phyloP scores from a whole-genome alignment of 352 stramenopile species.

The Pythium aristosporum region DNA sequence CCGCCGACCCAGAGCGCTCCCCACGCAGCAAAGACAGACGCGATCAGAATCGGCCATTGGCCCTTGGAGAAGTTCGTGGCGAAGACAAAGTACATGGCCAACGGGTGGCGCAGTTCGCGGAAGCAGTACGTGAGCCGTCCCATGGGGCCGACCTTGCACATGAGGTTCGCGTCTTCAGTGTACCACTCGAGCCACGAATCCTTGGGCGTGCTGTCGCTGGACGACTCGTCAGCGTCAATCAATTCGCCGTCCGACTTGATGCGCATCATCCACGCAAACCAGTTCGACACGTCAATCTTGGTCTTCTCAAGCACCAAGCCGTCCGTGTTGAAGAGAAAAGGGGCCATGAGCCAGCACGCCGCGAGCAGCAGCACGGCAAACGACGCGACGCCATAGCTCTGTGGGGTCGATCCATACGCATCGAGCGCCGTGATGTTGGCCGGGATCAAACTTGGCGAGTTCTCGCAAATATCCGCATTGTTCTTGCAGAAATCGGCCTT shows the following conservation, averaged over 20 bases:
- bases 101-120: conserved; percentile 70
- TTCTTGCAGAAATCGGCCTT: conserved; percentile 53
- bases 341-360: conserved; percentile 73
- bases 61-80: conserved; percentile 69
- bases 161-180: conserved; percentile 71
- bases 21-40: conserved; percentile 40
- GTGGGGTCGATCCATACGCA: conserved; percentile 76
- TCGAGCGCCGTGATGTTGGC: conserved; percentile 70
- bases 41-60: conserved; percentile 45
- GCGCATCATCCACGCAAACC: conserved; percentile 77
- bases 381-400: conserved; percentile 84
- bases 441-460: conserved; percentile 34
- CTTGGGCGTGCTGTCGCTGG: conserved; percentile 43
- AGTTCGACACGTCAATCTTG: conserved; percentile 75
- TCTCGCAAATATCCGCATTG: conserved; percentile 24
- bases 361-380: conserved; percentile 86
- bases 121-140: conserved; percentile 68
- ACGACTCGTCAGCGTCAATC: conserved; percentile 32
- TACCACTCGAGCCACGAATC: conserved; percentile 82
- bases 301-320: conserved; percentile 87
- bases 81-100: conserved; percentile 87
- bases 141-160: conserved; percentile 59
- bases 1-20: conserved; percentile 65
- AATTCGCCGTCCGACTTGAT: conserved; percentile 25
- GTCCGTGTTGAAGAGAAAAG: conserved; percentile 89